These are phyloP conservation scores for Citrus medica DNA, from an alignment of 345 rosid species.

Conservation along the genomic window DNA sequence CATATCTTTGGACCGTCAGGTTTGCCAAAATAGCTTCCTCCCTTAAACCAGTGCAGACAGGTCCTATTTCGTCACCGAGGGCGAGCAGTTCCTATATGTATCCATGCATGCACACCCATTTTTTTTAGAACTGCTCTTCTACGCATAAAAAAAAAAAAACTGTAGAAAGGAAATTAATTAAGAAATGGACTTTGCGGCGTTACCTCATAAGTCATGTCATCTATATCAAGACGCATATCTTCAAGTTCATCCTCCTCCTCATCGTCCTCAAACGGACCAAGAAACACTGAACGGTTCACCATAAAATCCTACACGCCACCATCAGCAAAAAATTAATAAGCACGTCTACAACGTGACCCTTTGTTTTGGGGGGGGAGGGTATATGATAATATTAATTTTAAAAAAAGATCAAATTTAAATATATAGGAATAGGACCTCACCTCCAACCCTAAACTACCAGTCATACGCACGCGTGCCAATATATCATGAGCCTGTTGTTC, in stretches of 20 bases:
- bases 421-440: slow-evolving; percentile 1
- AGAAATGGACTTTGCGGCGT: not conserved
- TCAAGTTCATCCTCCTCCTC: not conserved
- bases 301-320: slow-evolving; percentile 18
- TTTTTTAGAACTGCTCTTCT: not conserved
- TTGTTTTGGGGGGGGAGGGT: no score
- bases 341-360: no score
- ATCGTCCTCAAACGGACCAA: not conserved
- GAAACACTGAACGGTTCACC: not conserved
- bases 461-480: slow-evolving; percentile 17
- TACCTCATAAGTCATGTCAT: slow-evolving; percentile 38
- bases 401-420: not conserved
- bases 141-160: no score
- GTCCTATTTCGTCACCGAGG: slow-evolving; percentile 28
- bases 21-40: slow-evolving; percentile 17
- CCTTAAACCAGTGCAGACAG: slow-evolving; percentile 22
- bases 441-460: slow-evolving; percentile 10
- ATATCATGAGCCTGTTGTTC: slow-evolving; percentile 23
- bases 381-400: not conserved
- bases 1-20: slow-evolving; percentile 17
- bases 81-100: slow-evolving; percentile 24
- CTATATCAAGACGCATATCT: slow-evolving; percentile 27
- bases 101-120: not conserved
- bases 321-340: not conserved
- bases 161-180: not conserved